A percentile compares a stretch with the other conserved stretches of the same genome.
Conservation (phyloP, 129 eudicot species). For the Kitagawia praeruptora region DNA sequence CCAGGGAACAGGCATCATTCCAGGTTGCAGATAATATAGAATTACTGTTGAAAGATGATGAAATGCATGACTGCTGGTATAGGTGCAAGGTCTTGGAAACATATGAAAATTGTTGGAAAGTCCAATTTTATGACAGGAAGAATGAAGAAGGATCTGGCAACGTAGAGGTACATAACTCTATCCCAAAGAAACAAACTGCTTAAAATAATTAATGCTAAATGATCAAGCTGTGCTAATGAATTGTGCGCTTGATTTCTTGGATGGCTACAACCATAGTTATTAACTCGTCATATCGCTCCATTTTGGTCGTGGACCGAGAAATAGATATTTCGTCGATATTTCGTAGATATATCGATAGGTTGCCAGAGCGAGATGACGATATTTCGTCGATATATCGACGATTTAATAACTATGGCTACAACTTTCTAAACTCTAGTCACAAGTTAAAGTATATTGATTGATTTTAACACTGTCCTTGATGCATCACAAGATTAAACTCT, state of each 20-base stretch:
- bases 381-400: too few species aligned
- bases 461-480: background rate
- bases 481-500: background rate
- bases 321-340: too few species aligned
- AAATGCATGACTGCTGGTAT: slow-evolving; percentile 56
- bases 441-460: background rate
- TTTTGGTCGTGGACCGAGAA: too few species aligned
- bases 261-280: too few species aligned
- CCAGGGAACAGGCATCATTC: background rate
- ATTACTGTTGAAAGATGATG: slow-evolving; percentile 48
- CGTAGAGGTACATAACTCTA: slow-evolving; percentile 29
- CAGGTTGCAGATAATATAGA: slow-evolving; percentile 34
- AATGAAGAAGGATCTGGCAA: slow-evolving; percentile 36
- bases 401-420: too few species aligned
- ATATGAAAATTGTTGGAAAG: slow-evolving; percentile 24
- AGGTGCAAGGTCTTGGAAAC: slow-evolving; percentile 42
- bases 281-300: too few species aligned
- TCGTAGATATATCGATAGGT: too few species aligned
- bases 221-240: background rate
- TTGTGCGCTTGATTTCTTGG: background rate
- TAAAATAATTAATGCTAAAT: background rate
- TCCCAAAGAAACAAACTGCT: background rate
- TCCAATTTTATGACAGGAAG: slow-evolving; percentile 29
- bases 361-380: too few species aligned
- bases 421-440: background rate